Percentiles rank a stretch among this genome's conserved stretches.
phyloP scores from a whole-genome alignment of 345 rosid species.

The Toxicodendron radicans region DNA sequence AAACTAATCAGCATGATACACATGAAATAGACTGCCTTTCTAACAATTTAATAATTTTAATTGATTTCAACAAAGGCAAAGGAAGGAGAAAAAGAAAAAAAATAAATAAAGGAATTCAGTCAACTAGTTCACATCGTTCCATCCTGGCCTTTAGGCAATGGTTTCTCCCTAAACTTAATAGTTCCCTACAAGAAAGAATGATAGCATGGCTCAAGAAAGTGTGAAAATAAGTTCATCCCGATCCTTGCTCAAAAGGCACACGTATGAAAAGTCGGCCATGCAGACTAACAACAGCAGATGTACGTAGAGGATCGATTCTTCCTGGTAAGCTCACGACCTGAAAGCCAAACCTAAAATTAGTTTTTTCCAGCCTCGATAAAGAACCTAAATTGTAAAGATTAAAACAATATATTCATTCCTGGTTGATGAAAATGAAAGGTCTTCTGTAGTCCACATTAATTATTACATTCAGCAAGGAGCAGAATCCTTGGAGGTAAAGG shows the following conservation, averaged over 20 bases:
- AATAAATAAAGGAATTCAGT: background rate
- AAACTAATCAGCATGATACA: background rate
- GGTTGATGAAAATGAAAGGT: background rate
- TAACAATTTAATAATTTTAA: background rate
- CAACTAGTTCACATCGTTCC: constrained; percentile 8
- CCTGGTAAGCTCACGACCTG: constrained; percentile 73
- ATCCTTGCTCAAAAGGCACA: constrained; percentile 58
- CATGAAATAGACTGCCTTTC: background rate
- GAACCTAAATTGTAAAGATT: background rate
- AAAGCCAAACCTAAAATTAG: constrained; percentile 11
- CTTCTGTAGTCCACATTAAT: background rate
- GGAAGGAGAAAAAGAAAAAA: background rate
- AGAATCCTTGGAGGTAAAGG: background rate
- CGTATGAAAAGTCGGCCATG: constrained; percentile 75
- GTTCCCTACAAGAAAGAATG: constrained; percentile 18
- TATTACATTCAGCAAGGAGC: background rate
- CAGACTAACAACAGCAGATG: constrained; percentile 72
- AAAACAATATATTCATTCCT: background rate
- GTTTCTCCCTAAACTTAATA: constrained; percentile 18
- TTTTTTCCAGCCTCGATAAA: background rate
- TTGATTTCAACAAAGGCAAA: constrained; percentile 2
- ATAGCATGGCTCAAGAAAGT: background rate
- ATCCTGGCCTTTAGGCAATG: constrained; percentile 1
- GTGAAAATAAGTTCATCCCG: constrained; percentile 24
- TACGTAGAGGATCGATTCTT: constrained; percentile 75